Percentiles rank a stretch among this genome's conserved stretches.
phyloP scores from a whole-genome alignment of 495 filamentous ascomycete genomes.

The Elasticomyces elasticus region DNA sequence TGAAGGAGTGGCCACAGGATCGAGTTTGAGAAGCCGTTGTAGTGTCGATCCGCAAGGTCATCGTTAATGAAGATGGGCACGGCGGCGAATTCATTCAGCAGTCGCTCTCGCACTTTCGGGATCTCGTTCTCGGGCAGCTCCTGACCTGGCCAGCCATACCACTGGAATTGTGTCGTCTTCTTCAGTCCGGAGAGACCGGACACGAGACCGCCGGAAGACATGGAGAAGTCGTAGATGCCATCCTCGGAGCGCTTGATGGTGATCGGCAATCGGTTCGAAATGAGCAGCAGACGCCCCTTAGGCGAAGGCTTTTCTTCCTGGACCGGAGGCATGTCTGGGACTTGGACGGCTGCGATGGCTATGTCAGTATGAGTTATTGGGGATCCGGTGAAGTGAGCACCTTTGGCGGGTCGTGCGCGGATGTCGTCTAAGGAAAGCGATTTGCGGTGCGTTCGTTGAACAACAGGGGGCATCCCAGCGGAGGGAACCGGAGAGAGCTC shows the following conservation, averaged over 20 bases:
- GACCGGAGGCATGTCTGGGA: conserved; percentile 15
- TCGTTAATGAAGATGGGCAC: conserved; percentile 46
- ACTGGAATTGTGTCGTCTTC: conserved; percentile 86
- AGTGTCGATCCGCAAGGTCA: conserved; percentile 46
- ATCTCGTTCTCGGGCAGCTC: conserved; percentile 47
- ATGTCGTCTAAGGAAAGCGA: conserved; percentile 10
- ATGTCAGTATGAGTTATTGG: background rate
- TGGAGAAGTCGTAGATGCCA: conserved; percentile 72
- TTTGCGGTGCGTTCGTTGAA: conserved; percentile 2
- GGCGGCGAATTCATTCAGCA: conserved; percentile 42
- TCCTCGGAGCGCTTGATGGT: conserved; percentile 87
- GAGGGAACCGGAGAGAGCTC: background rate
- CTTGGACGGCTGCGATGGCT: conserved; percentile 4
- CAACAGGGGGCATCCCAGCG: background rate
- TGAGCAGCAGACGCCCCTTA: conserved; percentile 56
- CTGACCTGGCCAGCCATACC: conserved; percentile 95
- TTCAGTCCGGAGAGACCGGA: conserved; percentile 81
- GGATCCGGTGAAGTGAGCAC: background rate
- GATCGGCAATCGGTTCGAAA: conserved; percentile 90
- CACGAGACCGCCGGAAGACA: conserved; percentile 91
- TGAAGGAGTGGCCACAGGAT: conserved; percentile 95
- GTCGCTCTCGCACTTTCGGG: conserved; percentile 28
- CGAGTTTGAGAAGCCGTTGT: conserved; percentile 63
- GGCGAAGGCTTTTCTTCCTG: conserved; percentile 14
- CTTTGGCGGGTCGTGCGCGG: conserved; percentile 1